Evolutionary conservation across 495 filamentous ascomycete species (phyloP).

Genomic region (Neurospora sp.): DNA sequence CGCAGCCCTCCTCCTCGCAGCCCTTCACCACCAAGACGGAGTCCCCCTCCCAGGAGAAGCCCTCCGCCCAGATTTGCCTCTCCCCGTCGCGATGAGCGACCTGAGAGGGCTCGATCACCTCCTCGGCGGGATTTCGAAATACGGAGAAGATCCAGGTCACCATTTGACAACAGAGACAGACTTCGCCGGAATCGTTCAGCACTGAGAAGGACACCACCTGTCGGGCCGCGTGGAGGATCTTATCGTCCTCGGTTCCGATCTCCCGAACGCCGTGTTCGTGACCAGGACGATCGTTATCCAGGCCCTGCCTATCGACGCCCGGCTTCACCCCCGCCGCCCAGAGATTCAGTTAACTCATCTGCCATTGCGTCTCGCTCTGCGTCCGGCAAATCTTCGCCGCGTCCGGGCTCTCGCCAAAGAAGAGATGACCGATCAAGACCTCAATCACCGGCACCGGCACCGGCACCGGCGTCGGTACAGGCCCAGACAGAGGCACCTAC

Average conservation of each 20-base stretch:
- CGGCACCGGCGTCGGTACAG: not conserved
- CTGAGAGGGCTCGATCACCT: conserved; percentile 17
- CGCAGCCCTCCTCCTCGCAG: conserved; percentile 28
- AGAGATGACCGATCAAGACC: conserved; percentile 34
- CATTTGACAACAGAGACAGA: conserved; percentile 35
- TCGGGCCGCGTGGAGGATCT: conserved; percentile 19
- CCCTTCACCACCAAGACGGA: conserved; percentile 22
- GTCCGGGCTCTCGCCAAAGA: conserved; percentile 25
- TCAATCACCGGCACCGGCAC: conserved; percentile 26
- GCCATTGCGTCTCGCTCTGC: conserved; percentile 33
- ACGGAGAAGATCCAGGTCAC: conserved; percentile 37
- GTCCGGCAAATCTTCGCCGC: conserved; percentile 34
- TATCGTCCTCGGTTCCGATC: conserved; percentile 36
- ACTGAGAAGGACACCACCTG: conserved; percentile 27
- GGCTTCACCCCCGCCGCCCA: conserved; percentile 22
- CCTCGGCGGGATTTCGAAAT: conserved; percentile 17
- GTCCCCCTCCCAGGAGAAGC: conserved; percentile 22
- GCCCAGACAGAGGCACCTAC: conserved; percentile 7
- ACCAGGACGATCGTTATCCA: conserved; percentile 32
- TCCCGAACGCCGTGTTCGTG: conserved; percentile 34
- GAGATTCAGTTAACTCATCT: conserved; percentile 34
- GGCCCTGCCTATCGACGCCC: conserved; percentile 26
- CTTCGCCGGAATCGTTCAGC: conserved; percentile 29
- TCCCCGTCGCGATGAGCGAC: conserved; percentile 30
- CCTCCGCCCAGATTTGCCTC: conserved; percentile 27